A percentile compares a stretch with the other conserved stretches of the same genome.
These are phyloP conservation scores for Populus hybrid DNA, from an alignment of 441 rosid species.

Conservation along the genomic window DNA sequence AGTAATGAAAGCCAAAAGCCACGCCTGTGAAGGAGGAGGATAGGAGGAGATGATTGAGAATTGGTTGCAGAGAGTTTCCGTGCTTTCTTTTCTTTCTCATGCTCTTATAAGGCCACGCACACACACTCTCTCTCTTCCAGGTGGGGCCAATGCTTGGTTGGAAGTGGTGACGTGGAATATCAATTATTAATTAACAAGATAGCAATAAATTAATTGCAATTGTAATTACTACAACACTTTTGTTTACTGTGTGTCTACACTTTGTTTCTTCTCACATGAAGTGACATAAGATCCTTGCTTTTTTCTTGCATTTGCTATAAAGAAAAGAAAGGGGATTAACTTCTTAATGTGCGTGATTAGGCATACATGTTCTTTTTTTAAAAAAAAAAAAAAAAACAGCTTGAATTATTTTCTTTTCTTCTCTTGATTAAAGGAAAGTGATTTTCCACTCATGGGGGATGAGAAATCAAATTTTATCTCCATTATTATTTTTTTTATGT, in stretches of 20 bases:
- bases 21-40: constrained; percentile 41
- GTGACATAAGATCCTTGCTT: constrained; percentile 41
- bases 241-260: not conserved
- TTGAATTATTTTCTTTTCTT: no score
- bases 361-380: no score
- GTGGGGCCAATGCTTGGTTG: constrained; percentile 43
- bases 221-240: constrained; percentile 1
- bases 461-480: no score
- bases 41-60: constrained; percentile 18
- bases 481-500: no score
- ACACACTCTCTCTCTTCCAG: constrained; percentile 10
- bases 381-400: no score
- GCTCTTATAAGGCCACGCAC: constrained; percentile 32
- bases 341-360: not conserved
- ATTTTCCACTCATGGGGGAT: no score
- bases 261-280: constrained; percentile 22
- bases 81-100: constrained; percentile 9
- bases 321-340: not conserved
- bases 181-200: constrained; percentile 10
- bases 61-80: constrained; percentile 11
- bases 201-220: no score
- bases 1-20: constrained; percentile 54
- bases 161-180: constrained; percentile 33
- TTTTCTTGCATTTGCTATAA: constrained; percentile 18
- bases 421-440: no score